Base-by-base conservation (phyloP, 2,329 filamentous ascomycete genomes). In the Lasiodiplodia theobromae region DNA sequence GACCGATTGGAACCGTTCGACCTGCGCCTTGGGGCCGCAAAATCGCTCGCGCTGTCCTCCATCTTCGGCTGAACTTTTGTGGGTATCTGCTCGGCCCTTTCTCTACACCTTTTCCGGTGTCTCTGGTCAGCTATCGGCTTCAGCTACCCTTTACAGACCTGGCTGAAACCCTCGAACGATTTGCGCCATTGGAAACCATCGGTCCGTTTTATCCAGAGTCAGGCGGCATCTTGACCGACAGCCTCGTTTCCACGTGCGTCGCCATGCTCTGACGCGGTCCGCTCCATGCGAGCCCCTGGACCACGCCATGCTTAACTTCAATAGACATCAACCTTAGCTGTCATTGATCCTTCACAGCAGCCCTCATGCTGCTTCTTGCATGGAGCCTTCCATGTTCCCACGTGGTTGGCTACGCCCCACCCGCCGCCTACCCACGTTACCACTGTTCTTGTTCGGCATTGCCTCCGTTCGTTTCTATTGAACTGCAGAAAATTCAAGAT, bases 281-380 rank as follows among this genome's bases (percentile, higher is more conserved):
- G 60, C 60, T 37, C 60, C 44, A 64, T 25, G 16, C n/a, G 12
- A 64, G 11, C 60, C 60, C 60, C 31, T 64, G n/a, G 60, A 16
- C 18, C 54, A 8, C 31, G 31, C 60, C 60, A 38, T 47, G 28
- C 60, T 40, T 38, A 52, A 25, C 28, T 18, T 25, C 28, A 49
- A 64, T 52, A 37, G 60, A 12, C 44, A 63, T 63, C 14, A 31
- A 8, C 10, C n/a, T 47, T 28, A 47, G 57, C 38, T 49, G 57
- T 23, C 38, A 40, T 25, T 18, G 34, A 23, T n/a, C 12, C 57
- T 47, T 18, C 38, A 11, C 7, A 14, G 5, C 28, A 14, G 16
- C 44, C 34, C 10, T 18, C 34, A 38, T 11, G 28, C 4, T 1
- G 18, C 21, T 16, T 28, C 10, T 18, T 5, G 14, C n/a, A 52